Conservation (phyloP, 2,329 filamentous ascomycete genomes). For the Dissoconium aciculare region DNA sequence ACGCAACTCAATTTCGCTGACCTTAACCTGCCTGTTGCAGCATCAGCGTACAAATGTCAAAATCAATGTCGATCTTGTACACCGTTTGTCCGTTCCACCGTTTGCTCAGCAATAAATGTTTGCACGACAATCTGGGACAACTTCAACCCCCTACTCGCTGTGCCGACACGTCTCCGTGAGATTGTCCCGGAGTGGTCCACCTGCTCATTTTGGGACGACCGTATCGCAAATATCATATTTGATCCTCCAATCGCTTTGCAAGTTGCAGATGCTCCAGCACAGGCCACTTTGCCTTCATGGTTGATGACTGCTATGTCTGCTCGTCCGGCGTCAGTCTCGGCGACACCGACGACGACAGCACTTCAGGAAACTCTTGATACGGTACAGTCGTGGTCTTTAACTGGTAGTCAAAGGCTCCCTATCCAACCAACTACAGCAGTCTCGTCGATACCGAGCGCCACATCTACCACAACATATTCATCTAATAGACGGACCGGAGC, state of each 20-base stretch:
- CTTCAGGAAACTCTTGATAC: neutral
- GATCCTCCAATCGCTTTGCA: slow-evolving; percentile 13
- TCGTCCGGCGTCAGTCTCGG: neutral
- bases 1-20: slow-evolving; percentile 14
- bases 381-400: neutral
- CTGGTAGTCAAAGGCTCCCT: too few species aligned
- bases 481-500: too few species aligned
- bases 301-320: neutral
- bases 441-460: too few species aligned
- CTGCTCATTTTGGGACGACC: slow-evolving; percentile 9
- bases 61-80: slow-evolving; percentile 2
- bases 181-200: slow-evolving; percentile 8
- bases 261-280: slow-evolving; percentile 1
- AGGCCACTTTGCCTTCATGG: slow-evolving; percentile 2
- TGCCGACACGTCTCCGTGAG: slow-evolving; percentile 10
- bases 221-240: slow-evolving; percentile 11
- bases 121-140: slow-evolving; percentile 14
- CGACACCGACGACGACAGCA: neutral
- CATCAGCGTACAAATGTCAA: slow-evolving; percentile 15
- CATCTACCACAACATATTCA: too few species aligned
- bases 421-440: too few species aligned
- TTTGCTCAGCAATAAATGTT: slow-evolving; percentile 4
- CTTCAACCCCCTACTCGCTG: slow-evolving; percentile 12
- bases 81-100: neutral
- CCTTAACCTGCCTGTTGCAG: slow-evolving; percentile 16